Conservation (phyloP, 2,329 filamentous ascomycete genomes). For the Stachybotrys elegans region DNA sequence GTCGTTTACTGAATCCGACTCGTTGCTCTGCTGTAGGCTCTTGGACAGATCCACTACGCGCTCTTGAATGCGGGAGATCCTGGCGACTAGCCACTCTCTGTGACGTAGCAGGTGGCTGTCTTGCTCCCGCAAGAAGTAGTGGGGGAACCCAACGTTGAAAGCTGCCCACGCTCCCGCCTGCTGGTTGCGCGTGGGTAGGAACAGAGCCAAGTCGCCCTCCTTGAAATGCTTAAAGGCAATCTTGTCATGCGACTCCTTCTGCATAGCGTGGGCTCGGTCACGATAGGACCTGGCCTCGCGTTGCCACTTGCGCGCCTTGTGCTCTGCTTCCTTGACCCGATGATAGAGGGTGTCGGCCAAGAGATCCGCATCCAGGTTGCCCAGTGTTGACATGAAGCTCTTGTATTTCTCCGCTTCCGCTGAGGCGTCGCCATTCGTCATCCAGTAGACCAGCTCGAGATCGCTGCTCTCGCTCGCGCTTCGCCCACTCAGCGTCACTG, state of each 20-base stretch:
- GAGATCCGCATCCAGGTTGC: constrained; percentile 75
- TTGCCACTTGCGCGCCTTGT: constrained; percentile 88
- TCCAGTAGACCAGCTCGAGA: constrained; percentile 76
- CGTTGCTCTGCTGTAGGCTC: constrained; percentile 52
- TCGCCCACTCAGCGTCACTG: constrained; percentile 47
- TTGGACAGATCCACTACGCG: constrained; percentile 89
- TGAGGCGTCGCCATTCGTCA: constrained; percentile 60
- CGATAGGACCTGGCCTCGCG: constrained; percentile 82
- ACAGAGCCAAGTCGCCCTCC: constrained; percentile 89
- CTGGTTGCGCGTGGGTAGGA: constrained; percentile 91
- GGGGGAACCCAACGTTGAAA: constrained; percentile 95
- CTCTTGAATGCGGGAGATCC: constrained; percentile 87
- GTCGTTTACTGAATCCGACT: constrained; percentile 47
- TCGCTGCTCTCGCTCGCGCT: constrained; percentile 58
- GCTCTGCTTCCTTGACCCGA: constrained; percentile 87
- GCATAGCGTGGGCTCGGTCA: constrained; percentile 75
- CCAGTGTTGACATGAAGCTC: constrained; percentile 67
- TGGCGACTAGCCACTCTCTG: constrained; percentile 93
- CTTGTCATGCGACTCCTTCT: constrained; percentile 88
- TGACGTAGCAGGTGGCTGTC: constrained; percentile 79
- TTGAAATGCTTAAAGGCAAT: constrained; percentile 96
- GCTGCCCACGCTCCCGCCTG: constrained; percentile 94
- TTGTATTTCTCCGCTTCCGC: constrained; percentile 70
- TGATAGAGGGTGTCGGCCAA: constrained; percentile 84
- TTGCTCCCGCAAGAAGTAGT: constrained; percentile 93